Percentiles rank a stretch among this genome's conserved stretches.
phyloP scores from a whole-genome alignment of 148 eudicot species.

The Nepenthes gracilis region DNA sequence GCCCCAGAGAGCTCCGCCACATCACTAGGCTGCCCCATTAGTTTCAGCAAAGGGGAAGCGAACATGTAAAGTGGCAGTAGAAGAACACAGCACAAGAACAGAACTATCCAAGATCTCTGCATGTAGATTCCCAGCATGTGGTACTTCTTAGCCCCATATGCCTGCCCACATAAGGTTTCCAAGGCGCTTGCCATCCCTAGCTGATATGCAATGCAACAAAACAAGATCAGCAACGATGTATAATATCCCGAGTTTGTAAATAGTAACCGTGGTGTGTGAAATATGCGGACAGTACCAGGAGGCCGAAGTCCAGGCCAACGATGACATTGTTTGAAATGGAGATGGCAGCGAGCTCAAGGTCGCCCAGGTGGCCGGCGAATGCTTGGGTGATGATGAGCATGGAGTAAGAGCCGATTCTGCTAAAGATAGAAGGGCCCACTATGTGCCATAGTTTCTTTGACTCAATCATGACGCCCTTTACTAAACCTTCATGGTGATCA shows the following conservation, averaged over 20 bases:
- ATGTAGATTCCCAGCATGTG: conserved; percentile 29
- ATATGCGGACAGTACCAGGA: conserved; percentile 20
- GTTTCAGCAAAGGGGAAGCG: conserved; percentile 16
- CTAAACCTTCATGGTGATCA: no score
- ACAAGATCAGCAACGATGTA: neutral
- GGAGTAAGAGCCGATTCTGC: conserved; percentile 30
- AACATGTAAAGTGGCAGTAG: conserved; percentile 26
- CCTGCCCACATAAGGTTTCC: conserved; percentile 35
- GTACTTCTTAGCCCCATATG: conserved; percentile 28
- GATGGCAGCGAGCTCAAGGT: conserved; percentile 47
- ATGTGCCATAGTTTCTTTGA: conserved; percentile 49
- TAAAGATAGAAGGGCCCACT: conserved; percentile 42
- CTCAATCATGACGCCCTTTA: conserved; percentile 11
- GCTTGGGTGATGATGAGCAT: conserved; percentile 43
- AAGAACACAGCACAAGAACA: conserved; percentile 14
- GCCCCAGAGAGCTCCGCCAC: conserved; percentile 21
- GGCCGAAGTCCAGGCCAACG: conserved; percentile 44
- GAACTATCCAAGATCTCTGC: conserved; percentile 29
- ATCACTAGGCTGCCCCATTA: conserved; percentile 24
- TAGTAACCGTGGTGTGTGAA: neutral
- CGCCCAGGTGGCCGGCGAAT: conserved; percentile 58
- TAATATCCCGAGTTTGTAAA: neutral
- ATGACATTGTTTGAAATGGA: conserved; percentile 42
- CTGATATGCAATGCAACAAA: neutral
- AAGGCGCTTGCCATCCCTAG: conserved; percentile 33